A percentile compares a stretch with the other conserved stretches of the same genome.
These are phyloP conservation scores for Lyophyllum decastes DNA, from an alignment of 768 basidiomycete species.

Conservation along the genomic window DNA sequence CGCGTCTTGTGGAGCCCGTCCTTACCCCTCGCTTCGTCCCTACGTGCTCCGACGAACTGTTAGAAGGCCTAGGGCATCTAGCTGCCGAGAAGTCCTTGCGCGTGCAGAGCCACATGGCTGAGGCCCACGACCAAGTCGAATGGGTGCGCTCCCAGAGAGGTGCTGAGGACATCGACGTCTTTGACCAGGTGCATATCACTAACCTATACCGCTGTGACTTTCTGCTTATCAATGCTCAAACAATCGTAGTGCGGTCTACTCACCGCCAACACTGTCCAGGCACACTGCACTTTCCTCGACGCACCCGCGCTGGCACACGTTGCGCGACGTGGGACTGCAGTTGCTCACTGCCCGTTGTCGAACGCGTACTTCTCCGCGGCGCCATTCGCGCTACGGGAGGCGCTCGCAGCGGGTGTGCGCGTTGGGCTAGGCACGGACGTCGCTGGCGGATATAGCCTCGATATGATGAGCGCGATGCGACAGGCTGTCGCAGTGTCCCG, in stretches of 20 bases:
- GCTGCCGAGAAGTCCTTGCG: constrained; percentile 45
- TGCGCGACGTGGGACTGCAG: constrained; percentile 49
- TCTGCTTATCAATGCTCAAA: neutral
- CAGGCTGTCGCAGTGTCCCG: constrained; percentile 72
- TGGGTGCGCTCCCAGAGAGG: constrained; percentile 66
- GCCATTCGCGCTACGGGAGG: constrained; percentile 71
- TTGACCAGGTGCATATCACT: constrained; percentile 54
- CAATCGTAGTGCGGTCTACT: constrained; percentile 55
- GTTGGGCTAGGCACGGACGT: constrained; percentile 87
- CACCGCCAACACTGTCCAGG: constrained; percentile 71
- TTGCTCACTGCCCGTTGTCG: constrained; percentile 89
- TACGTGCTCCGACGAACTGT: constrained; percentile 76
- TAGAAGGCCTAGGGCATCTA: constrained; percentile 61
- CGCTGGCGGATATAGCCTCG: constrained; percentile 82
- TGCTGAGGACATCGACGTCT: constrained; percentile 72
- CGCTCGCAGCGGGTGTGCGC: constrained; percentile 58
- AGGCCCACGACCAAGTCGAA: constrained; percentile 74
- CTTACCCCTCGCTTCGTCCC: constrained; percentile 90
- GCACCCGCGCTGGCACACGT: constrained; percentile 52
- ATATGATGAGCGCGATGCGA: constrained; percentile 81
- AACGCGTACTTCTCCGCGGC: constrained; percentile 84
- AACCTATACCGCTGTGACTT: neutral
- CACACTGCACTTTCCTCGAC: constrained; percentile 86
- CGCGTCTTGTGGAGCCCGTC: constrained; percentile 72
- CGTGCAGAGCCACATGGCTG: constrained; percentile 84